Base-by-base conservation (phyloP, 495 filamentous ascomycete species). In the Gamarada debralockiae region DNA sequence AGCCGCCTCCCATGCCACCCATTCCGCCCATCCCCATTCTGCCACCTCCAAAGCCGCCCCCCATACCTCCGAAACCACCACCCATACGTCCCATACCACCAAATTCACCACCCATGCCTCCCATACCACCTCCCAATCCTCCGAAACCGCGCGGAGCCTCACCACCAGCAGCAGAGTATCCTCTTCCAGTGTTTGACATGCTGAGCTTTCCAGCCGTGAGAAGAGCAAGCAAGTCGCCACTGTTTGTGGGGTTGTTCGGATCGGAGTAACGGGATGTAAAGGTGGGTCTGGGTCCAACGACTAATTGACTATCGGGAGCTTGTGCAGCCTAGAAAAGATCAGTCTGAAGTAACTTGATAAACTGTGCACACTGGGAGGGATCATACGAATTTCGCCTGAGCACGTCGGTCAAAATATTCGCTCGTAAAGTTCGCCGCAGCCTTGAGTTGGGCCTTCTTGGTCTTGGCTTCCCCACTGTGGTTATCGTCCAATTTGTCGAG, bases 391-490 rank as follows among this genome's bases (percentile, higher is more conserved):
- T 67, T 56, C 0, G 73, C 73, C 27, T 72, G 73, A 6, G 72
- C 69, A 24, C 76, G 58, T 25, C 69, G 65, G 56, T 83, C 80
- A 44, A 73, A 60, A 51, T 82, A 84, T 13, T 72, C 67, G 6
- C 44, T 65, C 0, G 78, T 65, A 56, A 83, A 81, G 6, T 66
- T 62, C 33, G 61, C 56, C 34, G 64, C 63, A 33, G 69, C 67
- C 56, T 68, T 70, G 38, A 72, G 47, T 36, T 61, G 58, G 21
- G 61, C 60, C 9, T 65, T 56, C 43, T 59, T 60, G 45, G 61
- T 55, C 14, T 22, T 20, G 2, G 51, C 60, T 36, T 62, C 54
- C 13, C 60, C 65, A 13, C 58, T 44, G 58, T 53, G 12, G 37
- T 61, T 51, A 9, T 62, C 66, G 14, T 65, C 55, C 3, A 70